A percentile compares a stretch with the other conserved stretches of the same genome.
Conservation (phyloP, 176 grass and related monocot genomes). For the Ampelocalamus luodianensis region DNA sequence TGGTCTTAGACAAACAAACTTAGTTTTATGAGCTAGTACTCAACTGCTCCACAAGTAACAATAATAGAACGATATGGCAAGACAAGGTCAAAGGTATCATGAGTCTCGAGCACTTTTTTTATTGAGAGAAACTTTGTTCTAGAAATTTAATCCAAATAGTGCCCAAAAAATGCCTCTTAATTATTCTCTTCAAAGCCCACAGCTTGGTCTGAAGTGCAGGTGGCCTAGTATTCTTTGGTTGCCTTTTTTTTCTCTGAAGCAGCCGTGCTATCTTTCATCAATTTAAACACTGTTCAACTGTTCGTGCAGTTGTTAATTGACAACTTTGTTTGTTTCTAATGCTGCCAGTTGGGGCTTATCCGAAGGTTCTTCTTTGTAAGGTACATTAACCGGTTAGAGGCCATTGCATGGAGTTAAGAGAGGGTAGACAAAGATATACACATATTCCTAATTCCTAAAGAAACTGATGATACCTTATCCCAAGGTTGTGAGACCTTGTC, state of each 20-base stretch:
- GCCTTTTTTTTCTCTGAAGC: background rate
- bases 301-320: conserved; percentile 27
- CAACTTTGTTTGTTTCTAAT: conserved; percentile 42
- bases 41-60: conserved; percentile 25
- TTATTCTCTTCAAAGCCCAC: background rate
- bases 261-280: conserved; percentile 13
- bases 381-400: background rate
- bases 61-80: conserved; percentile 26
- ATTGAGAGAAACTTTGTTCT: background rate
- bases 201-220: background rate
- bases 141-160: background rate
- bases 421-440: background rate
- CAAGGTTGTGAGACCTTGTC: background rate
- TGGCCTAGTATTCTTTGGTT: background rate
- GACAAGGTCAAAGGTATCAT: conserved; percentile 38
- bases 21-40: conserved; percentile 21
- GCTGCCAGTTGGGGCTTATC: conserved; percentile 45
- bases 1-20: conserved; percentile 11
- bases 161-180: background rate
- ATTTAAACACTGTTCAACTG: conserved; percentile 24
- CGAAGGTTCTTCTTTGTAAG: conserved; percentile 4
- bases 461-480: background rate
- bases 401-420: background rate
- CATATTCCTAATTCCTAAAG: background rate
- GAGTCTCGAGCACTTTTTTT: conserved; percentile 20